Evolutionary conservation across 2,329 filamentous ascomycete species (phyloP).

Genomic region (Trichoderma sp.): DNA sequence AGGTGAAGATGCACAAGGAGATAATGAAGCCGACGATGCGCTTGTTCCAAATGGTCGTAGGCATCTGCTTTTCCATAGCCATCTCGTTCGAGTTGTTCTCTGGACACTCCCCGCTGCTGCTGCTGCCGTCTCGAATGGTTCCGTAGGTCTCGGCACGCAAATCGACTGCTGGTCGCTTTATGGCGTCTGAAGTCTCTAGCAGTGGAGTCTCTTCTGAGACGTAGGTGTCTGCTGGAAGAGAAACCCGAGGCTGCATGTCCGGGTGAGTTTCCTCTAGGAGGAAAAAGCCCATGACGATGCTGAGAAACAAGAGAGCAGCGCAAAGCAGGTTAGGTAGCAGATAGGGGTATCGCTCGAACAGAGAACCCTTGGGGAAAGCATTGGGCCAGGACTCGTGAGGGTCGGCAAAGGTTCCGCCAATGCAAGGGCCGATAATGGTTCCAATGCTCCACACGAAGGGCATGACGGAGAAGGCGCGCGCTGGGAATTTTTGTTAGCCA

Average conservation of each 20-base stretch:
- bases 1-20: slow-evolving; percentile 87
- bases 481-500: slow-evolving; percentile 39
- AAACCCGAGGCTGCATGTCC: slow-evolving; percentile 62
- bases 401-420: slow-evolving; percentile 82
- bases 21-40: slow-evolving; percentile 72
- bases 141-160: slow-evolving; percentile 77
- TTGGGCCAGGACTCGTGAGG: slow-evolving; percentile 72
- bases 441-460: slow-evolving; percentile 92
- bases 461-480: slow-evolving; percentile 86
- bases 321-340: slow-evolving; percentile 87
- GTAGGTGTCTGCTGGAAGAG: slow-evolving; percentile 48
- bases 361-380: slow-evolving; percentile 61
- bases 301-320: slow-evolving; percentile 69
- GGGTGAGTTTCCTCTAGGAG: slow-evolving; percentile 88
- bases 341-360: slow-evolving; percentile 81
- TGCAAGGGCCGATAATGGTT: slow-evolving; percentile 82
- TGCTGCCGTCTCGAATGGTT: slow-evolving; percentile 52
- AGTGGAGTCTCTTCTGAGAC: slow-evolving; percentile 68
- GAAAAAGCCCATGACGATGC: slow-evolving; percentile 76
- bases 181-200: slow-evolving; percentile 70
- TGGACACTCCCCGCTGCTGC: slow-evolving; percentile 38
- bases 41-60: slow-evolving; percentile 49
- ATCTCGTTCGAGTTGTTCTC: slow-evolving; percentile 40
- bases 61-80: slow-evolving; percentile 35
- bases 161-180: slow-evolving; percentile 69